A percentile compares a stretch with the other conserved stretches of the same genome.
These are phyloP conservation scores for Glycine latifolia DNA, from an alignment of 306 rosid genomes.

Conservation along the genomic window DNA sequence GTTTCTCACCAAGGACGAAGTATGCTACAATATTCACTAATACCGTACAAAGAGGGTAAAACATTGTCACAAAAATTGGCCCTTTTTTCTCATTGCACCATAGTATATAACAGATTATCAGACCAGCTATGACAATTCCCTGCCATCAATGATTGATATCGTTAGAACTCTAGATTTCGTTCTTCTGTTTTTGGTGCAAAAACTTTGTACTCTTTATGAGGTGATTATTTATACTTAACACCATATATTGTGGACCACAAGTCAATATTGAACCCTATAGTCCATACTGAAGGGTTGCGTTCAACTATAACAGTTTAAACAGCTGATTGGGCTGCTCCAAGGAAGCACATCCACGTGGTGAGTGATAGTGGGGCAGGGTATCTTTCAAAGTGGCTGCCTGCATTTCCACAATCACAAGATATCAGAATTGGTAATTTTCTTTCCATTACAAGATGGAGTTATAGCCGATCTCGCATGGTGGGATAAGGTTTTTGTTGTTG, in stretches of 20 bases:
- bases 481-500: too few relatives aligned
- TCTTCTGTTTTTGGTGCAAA: background rate
- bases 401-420: background rate
- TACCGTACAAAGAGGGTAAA: slow-evolving; percentile 69
- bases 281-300: slow-evolving; percentile 68
- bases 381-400: slow-evolving; percentile 78
- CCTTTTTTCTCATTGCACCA: slow-evolving; percentile 81
- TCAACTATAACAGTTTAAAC: slow-evolving; percentile 58
- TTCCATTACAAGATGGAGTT: too few relatives aligned
- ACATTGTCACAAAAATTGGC: slow-evolving; percentile 83
- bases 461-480: too few relatives aligned
- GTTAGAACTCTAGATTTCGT: slow-evolving; percentile 4
- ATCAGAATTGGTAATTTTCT: too few relatives aligned
- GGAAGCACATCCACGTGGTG: slow-evolving; percentile 75
- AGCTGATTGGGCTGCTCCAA: slow-evolving; percentile 85
- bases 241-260: slow-evolving; percentile 73
- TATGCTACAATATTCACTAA: slow-evolving; percentile 73
- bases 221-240: slow-evolving; percentile 52
- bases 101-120: slow-evolving; percentile 63
- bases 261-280: slow-evolving; percentile 67
- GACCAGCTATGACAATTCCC: slow-evolving; percentile 71
- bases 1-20: slow-evolving; percentile 79
- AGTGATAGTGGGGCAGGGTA: slow-evolving; percentile 82
- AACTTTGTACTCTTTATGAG: background rate
- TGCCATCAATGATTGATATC: slow-evolving; percentile 47